phyloP scores from a whole-genome alignment of 176 grass and related monocot genomes.

The Themeda triandra region DNA sequence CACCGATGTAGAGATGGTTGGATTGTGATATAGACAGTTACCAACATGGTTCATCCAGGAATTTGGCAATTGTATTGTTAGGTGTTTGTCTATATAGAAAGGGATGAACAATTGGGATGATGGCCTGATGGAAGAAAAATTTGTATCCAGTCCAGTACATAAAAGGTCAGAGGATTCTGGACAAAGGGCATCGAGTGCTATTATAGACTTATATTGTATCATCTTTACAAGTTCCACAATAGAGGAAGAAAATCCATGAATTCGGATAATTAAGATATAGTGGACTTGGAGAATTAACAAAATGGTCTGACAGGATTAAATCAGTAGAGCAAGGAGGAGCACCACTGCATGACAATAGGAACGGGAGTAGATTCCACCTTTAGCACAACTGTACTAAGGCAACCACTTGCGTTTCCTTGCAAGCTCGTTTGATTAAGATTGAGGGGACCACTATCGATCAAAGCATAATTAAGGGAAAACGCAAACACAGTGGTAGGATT shows the following conservation, averaged over 20 bases:
- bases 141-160: background rate
- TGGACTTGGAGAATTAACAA: background rate
- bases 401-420: background rate
- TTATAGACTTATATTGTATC: background rate
- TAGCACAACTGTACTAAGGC: slow-evolving; percentile 6
- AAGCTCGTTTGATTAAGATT: background rate
- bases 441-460: background rate
- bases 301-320: background rate
- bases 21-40: background rate
- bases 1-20: background rate
- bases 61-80: background rate
- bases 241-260: background rate
- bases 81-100: background rate
- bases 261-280: background rate
- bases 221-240: background rate
- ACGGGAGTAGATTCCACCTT: background rate
- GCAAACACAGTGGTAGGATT: too few relatives aligned
- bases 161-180: background rate
- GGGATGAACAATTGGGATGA: background rate
- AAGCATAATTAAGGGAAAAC: background rate
- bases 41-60: background rate
- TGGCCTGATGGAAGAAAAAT: background rate
- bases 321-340: background rate
- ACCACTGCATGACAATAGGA: background rate
- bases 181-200: background rate